These are phyloP conservation scores for Aspergillus diversus DNA, from an alignment of 495 filamentous ascomycete genomes.

Conservation along the genomic window DNA sequence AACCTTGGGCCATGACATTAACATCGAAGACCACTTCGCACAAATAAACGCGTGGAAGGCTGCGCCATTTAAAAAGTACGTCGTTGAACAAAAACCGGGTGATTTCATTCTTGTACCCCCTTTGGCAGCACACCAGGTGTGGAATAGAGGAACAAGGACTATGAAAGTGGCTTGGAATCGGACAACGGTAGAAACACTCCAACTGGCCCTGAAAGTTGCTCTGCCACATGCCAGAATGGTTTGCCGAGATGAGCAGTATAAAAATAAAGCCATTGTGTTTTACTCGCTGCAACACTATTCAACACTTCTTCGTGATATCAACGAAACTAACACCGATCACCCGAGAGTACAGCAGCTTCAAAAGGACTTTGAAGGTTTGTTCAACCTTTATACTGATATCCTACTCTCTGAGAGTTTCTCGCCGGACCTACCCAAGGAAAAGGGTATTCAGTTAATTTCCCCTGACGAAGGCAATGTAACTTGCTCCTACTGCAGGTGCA, in stretches of 20 bases:
- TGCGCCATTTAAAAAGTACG: constrained; percentile 87
- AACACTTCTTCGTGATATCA: constrained; percentile 54
- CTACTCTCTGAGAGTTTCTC: constrained; percentile 84
- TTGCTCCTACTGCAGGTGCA: constrained; percentile 93
- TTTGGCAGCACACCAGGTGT: constrained; percentile 95
- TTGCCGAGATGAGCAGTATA: constrained; percentile 98
- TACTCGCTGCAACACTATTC: constrained; percentile 81
- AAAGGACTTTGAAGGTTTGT: constrained; percentile 78
- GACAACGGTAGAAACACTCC: constrained; percentile 89
- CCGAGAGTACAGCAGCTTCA: constrained; percentile 65
- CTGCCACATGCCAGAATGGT: constrained; percentile 86
- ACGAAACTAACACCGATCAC: constrained; percentile 44
- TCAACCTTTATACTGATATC: constrained; percentile 73
- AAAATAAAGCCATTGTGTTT: constrained; percentile 94
- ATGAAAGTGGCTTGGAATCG: constrained; percentile 99
- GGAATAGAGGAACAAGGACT: constrained; percentile 93
- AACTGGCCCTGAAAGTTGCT: constrained; percentile 82
- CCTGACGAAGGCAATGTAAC: constrained; percentile 83
- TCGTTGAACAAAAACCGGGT: constrained; percentile 90
- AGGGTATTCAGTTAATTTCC: constrained; percentile 67
- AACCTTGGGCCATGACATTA: constrained; percentile 89
- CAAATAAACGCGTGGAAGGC: constrained; percentile 91
- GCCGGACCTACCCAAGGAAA: constrained; percentile 59
- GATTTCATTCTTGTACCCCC: constrained; percentile 97
- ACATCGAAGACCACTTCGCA: constrained; percentile 94